phyloP scores from a whole-genome alignment of 2,329 filamentous ascomycete species.

The Exserohilum rostratum region DNA sequence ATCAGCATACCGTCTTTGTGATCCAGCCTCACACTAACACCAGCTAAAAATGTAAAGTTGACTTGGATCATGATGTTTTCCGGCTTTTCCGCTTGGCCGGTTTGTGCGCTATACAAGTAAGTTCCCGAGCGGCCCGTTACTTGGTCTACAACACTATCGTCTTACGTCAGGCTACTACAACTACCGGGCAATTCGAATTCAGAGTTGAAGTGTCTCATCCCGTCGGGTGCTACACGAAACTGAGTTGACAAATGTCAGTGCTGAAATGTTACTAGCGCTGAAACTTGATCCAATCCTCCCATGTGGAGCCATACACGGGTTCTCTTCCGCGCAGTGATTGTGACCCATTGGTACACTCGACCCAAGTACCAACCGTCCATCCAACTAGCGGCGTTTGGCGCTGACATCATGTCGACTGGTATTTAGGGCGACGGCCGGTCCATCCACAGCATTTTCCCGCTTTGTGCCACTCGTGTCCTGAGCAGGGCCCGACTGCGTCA shows the following conservation, averaged over 20 bases:
- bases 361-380: neutral
- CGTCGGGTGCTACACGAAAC: neutral
- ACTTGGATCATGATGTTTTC: too few species aligned
- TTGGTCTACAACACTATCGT: neutral
- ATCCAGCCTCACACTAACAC: neutral
- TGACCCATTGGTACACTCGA: neutral
- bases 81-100: neutral
- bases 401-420: conserved; percentile 14
- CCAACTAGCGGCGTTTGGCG: conserved; percentile 24
- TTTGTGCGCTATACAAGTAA: neutral
- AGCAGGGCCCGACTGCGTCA: conserved; percentile 15
- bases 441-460: conserved; percentile 1
- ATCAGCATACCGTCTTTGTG: neutral
- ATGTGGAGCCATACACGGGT: neutral
- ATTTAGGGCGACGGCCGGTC: conserved; percentile 8
- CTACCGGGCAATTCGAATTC: too few species aligned
- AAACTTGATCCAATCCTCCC: neutral
- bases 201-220: neutral
- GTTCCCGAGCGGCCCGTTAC: neutral
- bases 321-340: neutral
- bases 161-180: too few species aligned
- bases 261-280: neutral
- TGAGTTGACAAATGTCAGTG: neutral
- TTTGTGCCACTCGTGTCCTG: neutral
- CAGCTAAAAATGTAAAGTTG: neutral